These are phyloP conservation scores for Botryosphaeria dothidea DNA, from an alignment of 2,329 filamentous ascomycete genomes.

Conservation along the genomic window DNA sequence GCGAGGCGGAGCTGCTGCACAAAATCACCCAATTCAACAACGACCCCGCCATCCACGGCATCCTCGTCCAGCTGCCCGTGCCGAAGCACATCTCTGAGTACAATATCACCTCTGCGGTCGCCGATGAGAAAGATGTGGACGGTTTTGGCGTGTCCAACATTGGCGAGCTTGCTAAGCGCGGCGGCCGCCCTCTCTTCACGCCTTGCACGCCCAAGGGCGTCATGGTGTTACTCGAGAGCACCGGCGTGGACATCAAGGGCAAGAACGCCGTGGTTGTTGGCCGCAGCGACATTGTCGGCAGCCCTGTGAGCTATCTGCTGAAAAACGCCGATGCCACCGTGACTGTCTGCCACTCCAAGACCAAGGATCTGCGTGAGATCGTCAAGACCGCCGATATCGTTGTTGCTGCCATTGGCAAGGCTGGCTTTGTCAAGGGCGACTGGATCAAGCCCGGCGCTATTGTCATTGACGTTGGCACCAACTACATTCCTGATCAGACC, in stretches of 20 bases:
- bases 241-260: slow-evolving; percentile 78
- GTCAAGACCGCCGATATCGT: slow-evolving; percentile 86
- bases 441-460: slow-evolving; percentile 95
- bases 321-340: slow-evolving; percentile 97
- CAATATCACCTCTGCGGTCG: slow-evolving; percentile 82
- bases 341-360: slow-evolving; percentile 93
- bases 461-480: slow-evolving; percentile 96
- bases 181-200: slow-evolving; percentile 83
- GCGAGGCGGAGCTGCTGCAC: slow-evolving; percentile 82
- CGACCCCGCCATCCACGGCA: slow-evolving; percentile 81
- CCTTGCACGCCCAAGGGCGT: slow-evolving; percentile 97
- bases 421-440: slow-evolving; percentile 87
- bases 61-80: slow-evolving; percentile 90
- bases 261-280: slow-evolving; percentile 95
- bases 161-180: slow-evolving; percentile 93
- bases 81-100: slow-evolving; percentile 91
- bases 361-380: slow-evolving; percentile 68
- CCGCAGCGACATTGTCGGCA: slow-evolving; percentile 95
- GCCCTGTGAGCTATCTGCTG: slow-evolving; percentile 91
- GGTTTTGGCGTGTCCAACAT: slow-evolving; percentile 94
- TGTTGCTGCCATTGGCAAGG: slow-evolving; percentile 85
- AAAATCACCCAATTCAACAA: slow-evolving; percentile 82
- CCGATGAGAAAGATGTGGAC: slow-evolving; percentile 95
- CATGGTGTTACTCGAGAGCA: slow-evolving; percentile 86
- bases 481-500: slow-evolving; percentile 84